Evolutionary conservation across 192 early-diverging fungal species (phyloP).

Genomic region (Coemansia sp.): DNA sequence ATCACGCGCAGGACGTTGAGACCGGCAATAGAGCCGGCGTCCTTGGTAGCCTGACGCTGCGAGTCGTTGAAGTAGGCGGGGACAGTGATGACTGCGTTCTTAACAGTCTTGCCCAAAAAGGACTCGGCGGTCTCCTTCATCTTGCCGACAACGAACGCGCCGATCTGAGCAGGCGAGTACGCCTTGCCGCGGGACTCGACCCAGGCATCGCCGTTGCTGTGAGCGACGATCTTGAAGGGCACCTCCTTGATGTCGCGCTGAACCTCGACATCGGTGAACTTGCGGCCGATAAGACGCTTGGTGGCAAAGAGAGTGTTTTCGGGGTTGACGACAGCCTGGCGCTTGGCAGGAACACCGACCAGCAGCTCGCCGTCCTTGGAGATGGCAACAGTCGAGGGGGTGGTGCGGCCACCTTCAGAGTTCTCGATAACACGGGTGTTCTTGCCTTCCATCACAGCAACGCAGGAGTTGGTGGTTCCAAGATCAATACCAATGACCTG

Average conservation of each 20-base stretch:
- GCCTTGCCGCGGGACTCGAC: slow-evolving; percentile 94
- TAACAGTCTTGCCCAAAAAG: slow-evolving; percentile 77
- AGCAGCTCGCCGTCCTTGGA: slow-evolving; percentile 94
- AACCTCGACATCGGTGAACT: slow-evolving; percentile 87
- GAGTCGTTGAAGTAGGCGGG: slow-evolving; percentile 99
- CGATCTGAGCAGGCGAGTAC: slow-evolving; percentile 96
- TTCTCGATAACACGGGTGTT: slow-evolving; percentile 96
- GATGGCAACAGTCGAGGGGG: slow-evolving; percentile 95
- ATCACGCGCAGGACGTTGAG: slow-evolving; percentile 99
- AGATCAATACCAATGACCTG: slow-evolving; percentile 65
- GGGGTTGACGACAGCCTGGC: slow-evolving; percentile 98
- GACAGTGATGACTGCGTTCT: slow-evolving; percentile 95
- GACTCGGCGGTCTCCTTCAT: slow-evolving; percentile 97
- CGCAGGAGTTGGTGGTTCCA: slow-evolving; percentile 62
- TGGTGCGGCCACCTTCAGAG: slow-evolving; percentile 90
- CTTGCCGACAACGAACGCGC: slow-evolving; percentile 95
- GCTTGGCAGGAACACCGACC: slow-evolving; percentile 98
- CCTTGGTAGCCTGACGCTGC: slow-evolving; percentile 99
- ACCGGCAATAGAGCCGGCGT: slow-evolving; percentile 94
- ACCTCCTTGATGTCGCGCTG: slow-evolving; percentile 99
- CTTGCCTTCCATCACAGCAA: slow-evolving; percentile 69
- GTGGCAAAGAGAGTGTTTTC: slow-evolving; percentile 98
- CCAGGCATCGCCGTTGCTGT: slow-evolving; percentile 82
- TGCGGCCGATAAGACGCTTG: slow-evolving; percentile 97
- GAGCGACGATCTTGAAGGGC: slow-evolving; percentile 93